phyloP scores from a whole-genome alignment of 2,329 filamentous ascomycete genomes.

The Cadophora gregata region DNA sequence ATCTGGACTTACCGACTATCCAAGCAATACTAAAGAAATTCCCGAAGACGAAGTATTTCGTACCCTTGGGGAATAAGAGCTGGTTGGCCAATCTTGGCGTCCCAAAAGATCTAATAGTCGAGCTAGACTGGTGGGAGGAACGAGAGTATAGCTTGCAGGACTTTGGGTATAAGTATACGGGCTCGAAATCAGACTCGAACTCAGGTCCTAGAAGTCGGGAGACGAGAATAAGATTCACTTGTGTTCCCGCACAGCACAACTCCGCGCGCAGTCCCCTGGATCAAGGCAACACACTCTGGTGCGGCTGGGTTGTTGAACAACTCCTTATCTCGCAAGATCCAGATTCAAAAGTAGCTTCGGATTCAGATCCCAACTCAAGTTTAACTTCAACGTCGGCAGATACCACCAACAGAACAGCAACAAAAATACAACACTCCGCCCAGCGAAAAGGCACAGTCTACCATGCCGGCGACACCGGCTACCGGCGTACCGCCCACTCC shows the following conservation, averaged over 20 bases:
- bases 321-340: conserved; percentile 24
- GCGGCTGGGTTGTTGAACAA: conserved; percentile 75
- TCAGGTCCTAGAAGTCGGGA: conserved; percentile 67
- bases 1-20: conserved; percentile 78
- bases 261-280: conserved; percentile 70
- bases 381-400: not conserved
- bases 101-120: conserved; percentile 67
- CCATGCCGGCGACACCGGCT: conserved; percentile 71
- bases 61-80: conserved; percentile 77
- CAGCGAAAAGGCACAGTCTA: conserved; percentile 89
- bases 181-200: not conserved
- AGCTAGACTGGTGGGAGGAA: conserved; percentile 94
- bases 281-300: conserved; percentile 80
- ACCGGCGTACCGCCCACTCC: conserved; percentile 65
- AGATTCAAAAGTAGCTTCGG: too few species aligned
- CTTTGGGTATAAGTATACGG: conserved; percentile 31
- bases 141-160: conserved; percentile 65
- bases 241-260: conserved; percentile 83
- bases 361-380: not conserved
- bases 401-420: not conserved
- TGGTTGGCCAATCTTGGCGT: conserved; percentile 79
- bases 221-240: conserved; percentile 51
- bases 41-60: conserved; percentile 87
- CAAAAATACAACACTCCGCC: conserved; percentile 55
- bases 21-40: conserved; percentile 71